These are phyloP conservation scores for Raffaelea arxii DNA, from an alignment of 2,329 filamentous ascomycete genomes.

Conservation along the genomic window DNA sequence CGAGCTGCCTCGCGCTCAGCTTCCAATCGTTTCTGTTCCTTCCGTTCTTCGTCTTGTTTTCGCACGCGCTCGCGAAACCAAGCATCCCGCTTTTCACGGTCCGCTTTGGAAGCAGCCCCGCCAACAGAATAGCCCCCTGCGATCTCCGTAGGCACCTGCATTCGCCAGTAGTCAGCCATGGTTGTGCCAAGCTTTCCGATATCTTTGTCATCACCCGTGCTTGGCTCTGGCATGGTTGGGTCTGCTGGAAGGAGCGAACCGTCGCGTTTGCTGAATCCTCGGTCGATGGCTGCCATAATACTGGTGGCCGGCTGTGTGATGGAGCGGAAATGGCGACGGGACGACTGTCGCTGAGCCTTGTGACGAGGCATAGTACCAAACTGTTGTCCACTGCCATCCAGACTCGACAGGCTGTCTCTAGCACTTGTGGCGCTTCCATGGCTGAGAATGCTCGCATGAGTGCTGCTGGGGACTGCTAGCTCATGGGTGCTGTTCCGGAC, in stretches of 20 bases:
- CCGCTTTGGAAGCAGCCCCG: conserved; percentile 3
- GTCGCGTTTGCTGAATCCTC: neutral
- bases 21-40: neutral
- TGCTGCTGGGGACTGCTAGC: conserved; percentile 1
- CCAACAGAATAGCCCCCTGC: conserved; percentile 3
- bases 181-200: neutral
- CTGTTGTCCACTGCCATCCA: neutral
- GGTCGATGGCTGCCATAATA: conserved; percentile 2
- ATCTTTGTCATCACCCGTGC: neutral
- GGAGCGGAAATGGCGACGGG: neutral
- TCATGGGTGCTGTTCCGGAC: neutral
- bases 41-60: neutral
- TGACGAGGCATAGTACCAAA: neutral
- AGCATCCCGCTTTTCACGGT: conserved; percentile 5
- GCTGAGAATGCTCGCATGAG: conserved; percentile 3
- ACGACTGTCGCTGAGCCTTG: neutral
- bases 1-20: conserved; percentile 1
- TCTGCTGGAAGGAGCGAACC: neutral
- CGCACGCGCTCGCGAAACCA: conserved; percentile 10
- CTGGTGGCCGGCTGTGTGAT: conserved; percentile 3
- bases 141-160: conserved; percentile 4
- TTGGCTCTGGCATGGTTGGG: neutral
- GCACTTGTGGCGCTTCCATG: conserved; percentile 2
- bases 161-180: conserved; percentile 7
- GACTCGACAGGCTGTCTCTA: neutral